These are phyloP conservation scores for Quercus engelmannii DNA, from an alignment of 306 rosid species.

Conservation along the genomic window DNA sequence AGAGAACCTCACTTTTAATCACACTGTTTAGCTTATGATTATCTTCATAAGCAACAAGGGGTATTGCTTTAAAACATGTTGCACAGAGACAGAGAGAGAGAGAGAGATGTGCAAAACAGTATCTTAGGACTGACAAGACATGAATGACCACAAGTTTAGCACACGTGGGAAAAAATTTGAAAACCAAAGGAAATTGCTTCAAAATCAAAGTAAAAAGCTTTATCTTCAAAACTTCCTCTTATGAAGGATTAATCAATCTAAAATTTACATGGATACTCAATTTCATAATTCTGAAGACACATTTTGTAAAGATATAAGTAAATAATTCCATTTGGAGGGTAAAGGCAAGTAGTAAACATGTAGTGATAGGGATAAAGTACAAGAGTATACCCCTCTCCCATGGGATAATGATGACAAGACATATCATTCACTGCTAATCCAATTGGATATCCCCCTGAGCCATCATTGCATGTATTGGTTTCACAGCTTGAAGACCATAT, in stretches of 20 bases:
- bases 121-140: neutral
- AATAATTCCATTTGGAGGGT: neutral
- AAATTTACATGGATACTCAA: neutral
- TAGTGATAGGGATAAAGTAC: slow-evolving; percentile 9
- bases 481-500: slow-evolving; percentile 34
- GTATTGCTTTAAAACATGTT: neutral
- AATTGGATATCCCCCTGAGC: slow-evolving; percentile 39
- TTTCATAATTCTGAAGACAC: neutral
- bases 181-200: slow-evolving; percentile 24
- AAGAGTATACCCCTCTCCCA: slow-evolving; percentile 79
- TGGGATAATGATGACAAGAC: slow-evolving; percentile 51
- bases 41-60: neutral
- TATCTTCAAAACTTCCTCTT: neutral
- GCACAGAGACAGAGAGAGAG: neutral
- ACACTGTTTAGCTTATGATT: neutral
- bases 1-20: neutral
- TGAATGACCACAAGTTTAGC: slow-evolving; percentile 1
- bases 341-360: slow-evolving; percentile 1
- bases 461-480: slow-evolving; percentile 15
- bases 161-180: neutral
- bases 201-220: slow-evolving; percentile 8
- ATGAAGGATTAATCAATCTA: neutral
- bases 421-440: slow-evolving; percentile 53
- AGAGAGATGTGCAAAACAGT: neutral
- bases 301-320: neutral